Evolutionary conservation across 768 basidiomycete genomes (phyloP).

Genomic region (Gloeopeniophorella convolvens): DNA sequence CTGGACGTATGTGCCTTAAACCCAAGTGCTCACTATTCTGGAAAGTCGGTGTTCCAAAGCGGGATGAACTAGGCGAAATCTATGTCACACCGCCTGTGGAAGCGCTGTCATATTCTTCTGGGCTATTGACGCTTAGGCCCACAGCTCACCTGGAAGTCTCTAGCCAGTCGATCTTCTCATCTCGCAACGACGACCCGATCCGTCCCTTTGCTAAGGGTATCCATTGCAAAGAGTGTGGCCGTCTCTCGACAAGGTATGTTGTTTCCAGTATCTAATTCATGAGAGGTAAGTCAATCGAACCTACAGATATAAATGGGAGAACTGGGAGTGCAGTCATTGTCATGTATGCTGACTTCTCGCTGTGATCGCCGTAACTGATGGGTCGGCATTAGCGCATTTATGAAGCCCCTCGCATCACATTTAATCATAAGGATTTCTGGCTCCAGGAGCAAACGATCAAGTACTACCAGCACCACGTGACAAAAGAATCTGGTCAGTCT

Average conservation of each 20-base stretch:
- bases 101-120: conserved; percentile 22
- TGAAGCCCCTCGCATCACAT: conserved; percentile 1
- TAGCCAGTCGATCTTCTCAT: conserved; percentile 37
- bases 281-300: conserved; percentile 9
- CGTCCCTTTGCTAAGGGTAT: conserved; percentile 58
- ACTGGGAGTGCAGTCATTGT: conserved; percentile 64
- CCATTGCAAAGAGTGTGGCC: conserved; percentile 64
- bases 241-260: conserved; percentile 72
- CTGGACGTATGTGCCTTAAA: conserved; percentile 59
- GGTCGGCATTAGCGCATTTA: conserved; percentile 8
- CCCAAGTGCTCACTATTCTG: conserved; percentile 55
- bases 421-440: conserved; percentile 18
- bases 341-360: conserved; percentile 32
- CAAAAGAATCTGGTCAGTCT: conserved; percentile 20
- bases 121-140: conserved; percentile 23
- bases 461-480: conserved; percentile 13
- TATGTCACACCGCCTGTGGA: conserved; percentile 44
- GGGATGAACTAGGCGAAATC: conserved; percentile 32
- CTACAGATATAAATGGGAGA: conserved; percentile 65
- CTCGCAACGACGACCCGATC: conserved; percentile 34
- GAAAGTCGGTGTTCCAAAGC: conserved; percentile 25
- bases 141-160: conserved; percentile 2
- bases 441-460: conserved; percentile 11
- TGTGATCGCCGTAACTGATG: background rate
- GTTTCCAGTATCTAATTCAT: too few relatives aligned